Base-by-base conservation (phyloP, 2,329 filamentous ascomycete genomes). In the Stagonosporopsis tanaceti region DNA sequence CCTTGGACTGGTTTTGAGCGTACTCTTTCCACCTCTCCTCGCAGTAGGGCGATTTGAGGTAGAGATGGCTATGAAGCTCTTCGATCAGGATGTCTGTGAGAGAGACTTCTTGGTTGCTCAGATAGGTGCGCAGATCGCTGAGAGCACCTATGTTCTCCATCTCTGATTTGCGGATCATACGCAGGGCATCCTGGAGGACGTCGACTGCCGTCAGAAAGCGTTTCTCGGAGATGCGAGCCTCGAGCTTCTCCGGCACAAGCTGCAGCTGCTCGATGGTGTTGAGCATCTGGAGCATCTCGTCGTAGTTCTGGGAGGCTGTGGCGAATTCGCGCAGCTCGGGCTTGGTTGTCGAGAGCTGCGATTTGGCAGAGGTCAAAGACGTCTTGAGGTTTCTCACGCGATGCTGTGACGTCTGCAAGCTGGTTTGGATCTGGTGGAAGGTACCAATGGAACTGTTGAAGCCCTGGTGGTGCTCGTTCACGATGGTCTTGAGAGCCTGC, bases 401-500 rank as follows among this genome's bases (percentile, higher is more conserved):
- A 69, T 88, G 88, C 77, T 99, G 95, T 15, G 93, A 97, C 47
- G 87, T 83, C 69, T 94, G 91, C 64, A 99, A 95, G 77, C 92
- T 97, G 50, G 89, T 87, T 76, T 99, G 95, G 60, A 99, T 99
- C 78, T 96, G 97, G 81, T 99, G 96, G 73, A 98, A 99, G 20
- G 94, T 98, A 76, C 94, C 95, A 62, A 99, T 98, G 47, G 94
- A 97, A 77, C 92, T 97, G 79, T 98, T 99, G 84, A 99, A 99
- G 44, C 95, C 96, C 77, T 99, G 95, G 73, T 99, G 94, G 73
- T 99, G 94, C 79, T 99, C 94, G 76, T 99, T 97, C 25, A 99
- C 95, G 68, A 99, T 97, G 32, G 89, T 88, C 77, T 97, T 97
- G 55, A 99, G 83, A 9, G 94, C 93, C 67, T 90, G 89, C 74